These are phyloP conservation scores for Suillus hirtellus DNA, from an alignment of 768 basidiomycete species.

Conservation along the genomic window DNA sequence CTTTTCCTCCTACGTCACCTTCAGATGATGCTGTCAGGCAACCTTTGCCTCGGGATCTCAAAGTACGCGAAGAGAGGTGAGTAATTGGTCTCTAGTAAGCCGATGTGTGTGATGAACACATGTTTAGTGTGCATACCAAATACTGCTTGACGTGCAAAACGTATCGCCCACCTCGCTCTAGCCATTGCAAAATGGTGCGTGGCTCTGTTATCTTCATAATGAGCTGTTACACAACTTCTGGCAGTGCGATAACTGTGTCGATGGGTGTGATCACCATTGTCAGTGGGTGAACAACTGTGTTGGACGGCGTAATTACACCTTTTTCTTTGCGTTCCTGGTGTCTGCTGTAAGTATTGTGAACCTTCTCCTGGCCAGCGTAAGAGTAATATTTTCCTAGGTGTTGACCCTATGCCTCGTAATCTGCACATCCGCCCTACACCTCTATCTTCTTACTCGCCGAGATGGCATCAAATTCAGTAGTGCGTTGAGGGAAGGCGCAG, in stretches of 20 bases:
- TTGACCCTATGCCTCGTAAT: slow-evolving; percentile 74
- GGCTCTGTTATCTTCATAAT: background rate
- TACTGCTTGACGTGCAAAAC: slow-evolving; percentile 92
- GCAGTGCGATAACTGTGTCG: slow-evolving; percentile 97
- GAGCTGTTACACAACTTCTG: slow-evolving; percentile 8
- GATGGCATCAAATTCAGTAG: slow-evolving; percentile 49
- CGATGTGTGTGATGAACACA: slow-evolving; percentile 10
- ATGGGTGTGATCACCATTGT: slow-evolving; percentile 91
- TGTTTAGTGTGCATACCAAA: slow-evolving; percentile 79
- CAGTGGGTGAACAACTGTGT: slow-evolving; percentile 96
- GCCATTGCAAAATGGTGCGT: slow-evolving; percentile 91
- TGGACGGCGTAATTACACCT: slow-evolving; percentile 91
- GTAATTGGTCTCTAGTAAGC: slow-evolving; percentile 27
- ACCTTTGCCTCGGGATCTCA: slow-evolving; percentile 81
- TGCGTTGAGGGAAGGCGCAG: slow-evolving; percentile 54
- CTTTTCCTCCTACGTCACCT: slow-evolving; percentile 61
- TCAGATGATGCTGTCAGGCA: slow-evolving; percentile 61
- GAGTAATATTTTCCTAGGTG: slow-evolving; percentile 45
- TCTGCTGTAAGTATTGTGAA: slow-evolving; percentile 57
- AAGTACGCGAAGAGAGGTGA: slow-evolving; percentile 75
- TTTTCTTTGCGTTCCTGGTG: slow-evolving; percentile 86
- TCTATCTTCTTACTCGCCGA: slow-evolving; percentile 62
- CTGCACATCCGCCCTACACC: slow-evolving; percentile 79
- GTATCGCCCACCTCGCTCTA: slow-evolving; percentile 91
- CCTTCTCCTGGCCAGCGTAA: background rate